Base-by-base conservation (phyloP, 1,284 basidiomycete species). In the Thelephora terrestris region DNA sequence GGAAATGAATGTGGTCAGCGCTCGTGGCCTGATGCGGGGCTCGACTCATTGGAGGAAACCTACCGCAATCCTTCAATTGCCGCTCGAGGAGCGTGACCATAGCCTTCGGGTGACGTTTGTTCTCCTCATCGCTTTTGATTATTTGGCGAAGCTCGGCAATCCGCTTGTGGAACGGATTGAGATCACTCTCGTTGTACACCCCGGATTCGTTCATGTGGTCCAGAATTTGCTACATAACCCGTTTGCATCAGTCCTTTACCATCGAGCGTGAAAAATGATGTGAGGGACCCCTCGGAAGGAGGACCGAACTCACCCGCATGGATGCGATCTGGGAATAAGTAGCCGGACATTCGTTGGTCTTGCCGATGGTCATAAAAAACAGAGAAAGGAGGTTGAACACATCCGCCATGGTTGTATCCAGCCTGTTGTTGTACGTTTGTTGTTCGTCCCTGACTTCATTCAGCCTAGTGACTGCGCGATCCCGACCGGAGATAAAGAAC, bases 311-410 rank as follows among this genome's bases (percentile, higher is more conserved):
- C 60, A 94, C 91, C 66, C 87, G 71, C 81, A 96, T 95, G 52
- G 85, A 92, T 29, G 91, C 88, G 53, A 97, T 83, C 63, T 96
- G 93, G 53, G 89, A 91, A 65, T 94, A 97, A 0, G 87, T 90
- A 17, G 92, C 93, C 0, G 92, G 91, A 18, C 85, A 85, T 67
- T 96, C 93, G 54, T 84, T 80, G 45, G 88, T 92, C 71, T 92
- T 93, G 43, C 93, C 93, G 56, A 97, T 91, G 32, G 91, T 91
- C 55, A 94, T 78, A 70, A 91, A 95, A 73, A 91, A 92, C 49
- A 93, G 74, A n/a, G 88, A 91, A 43, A 93, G 76, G 34, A 95
- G 74, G 60, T 83, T 86, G 70, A 97, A 96, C 43, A 95, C 91
- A 67, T 97, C 93, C 27, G 90, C 85, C 45, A 97, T 78, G 14